Percentiles rank a stretch among this genome's conserved stretches.
phyloP scores from a whole-genome alignment of 352 stramenopile genomes.

The Thraustochytrium sp. region DNA sequence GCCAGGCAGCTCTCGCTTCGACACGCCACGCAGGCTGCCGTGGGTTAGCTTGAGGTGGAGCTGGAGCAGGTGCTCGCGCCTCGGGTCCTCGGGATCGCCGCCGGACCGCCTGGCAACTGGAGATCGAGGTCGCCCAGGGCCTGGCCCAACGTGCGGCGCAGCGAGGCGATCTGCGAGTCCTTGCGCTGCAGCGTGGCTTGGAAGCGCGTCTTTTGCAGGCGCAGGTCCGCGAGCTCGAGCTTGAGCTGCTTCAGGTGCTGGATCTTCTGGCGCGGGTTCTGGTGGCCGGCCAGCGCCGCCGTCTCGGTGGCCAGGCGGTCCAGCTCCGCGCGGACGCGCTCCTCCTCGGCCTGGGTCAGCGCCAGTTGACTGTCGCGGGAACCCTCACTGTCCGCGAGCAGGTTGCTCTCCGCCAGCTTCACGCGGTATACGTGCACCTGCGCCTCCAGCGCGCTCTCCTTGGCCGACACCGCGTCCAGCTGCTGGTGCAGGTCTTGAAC shows the following conservation, averaged over 20 bases:
- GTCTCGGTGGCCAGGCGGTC: neutral
- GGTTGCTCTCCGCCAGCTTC: conserved; percentile 17
- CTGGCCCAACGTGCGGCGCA: neutral
- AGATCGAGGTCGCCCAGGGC: neutral
- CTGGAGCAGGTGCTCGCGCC: too few relatives aligned
- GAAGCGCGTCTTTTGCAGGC: neutral
- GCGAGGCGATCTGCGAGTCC: neutral
- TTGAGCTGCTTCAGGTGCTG: conserved; percentile 37
- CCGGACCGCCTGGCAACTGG: too few relatives aligned
- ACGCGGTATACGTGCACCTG: neutral
- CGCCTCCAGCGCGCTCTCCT: neutral
- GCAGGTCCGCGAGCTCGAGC: neutral
- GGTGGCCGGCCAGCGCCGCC: neutral
- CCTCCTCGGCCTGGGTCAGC: neutral
- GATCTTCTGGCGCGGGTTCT: conserved; percentile 33
- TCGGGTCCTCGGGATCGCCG: too few relatives aligned
- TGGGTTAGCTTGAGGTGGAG: too few relatives aligned
- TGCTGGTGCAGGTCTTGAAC: neutral
- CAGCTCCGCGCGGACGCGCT: neutral
- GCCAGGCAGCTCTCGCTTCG: too few relatives aligned
- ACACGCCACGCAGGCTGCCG: too few relatives aligned
- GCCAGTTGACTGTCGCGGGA: neutral
- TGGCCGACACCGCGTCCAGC: neutral
- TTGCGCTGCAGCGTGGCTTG: neutral
- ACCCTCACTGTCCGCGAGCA: neutral